A percentile compares a stretch with the other conserved stretches of the same genome.
These are phyloP conservation scores for Seminavis robusta DNA, from an alignment of 108 stramenopile species.

Conservation along the genomic window DNA sequence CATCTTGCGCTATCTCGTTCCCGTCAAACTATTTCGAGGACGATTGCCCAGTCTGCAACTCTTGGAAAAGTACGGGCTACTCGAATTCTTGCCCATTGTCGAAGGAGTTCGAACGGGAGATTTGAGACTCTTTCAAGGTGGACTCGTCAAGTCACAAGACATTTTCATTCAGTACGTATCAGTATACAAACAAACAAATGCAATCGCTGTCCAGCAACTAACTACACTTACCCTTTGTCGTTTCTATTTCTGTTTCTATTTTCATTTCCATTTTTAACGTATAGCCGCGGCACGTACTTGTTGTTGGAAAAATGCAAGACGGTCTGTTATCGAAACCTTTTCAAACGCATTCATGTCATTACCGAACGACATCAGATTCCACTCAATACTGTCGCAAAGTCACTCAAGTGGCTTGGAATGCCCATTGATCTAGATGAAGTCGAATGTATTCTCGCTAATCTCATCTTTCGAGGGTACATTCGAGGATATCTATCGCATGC, in stretches of 20 bases:
- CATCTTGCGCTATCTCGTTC: conserved; percentile 88
- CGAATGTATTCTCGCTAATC: conserved; percentile 95
- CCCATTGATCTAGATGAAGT: conserved; percentile 93
- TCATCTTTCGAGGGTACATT: conserved; percentile 86
- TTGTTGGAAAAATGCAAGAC: conserved; percentile 92
- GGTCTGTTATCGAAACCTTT: conserved; percentile 93
- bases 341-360: conserved; percentile 81
- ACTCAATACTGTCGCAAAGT: conserved; percentile 54
- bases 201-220: background rate
- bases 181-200: no score
- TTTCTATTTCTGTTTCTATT: background rate
- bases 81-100: conserved; percentile 73
- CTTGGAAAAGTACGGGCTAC: conserved; percentile 82
- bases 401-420: conserved; percentile 80
- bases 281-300: conserved; percentile 85
- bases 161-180: conserved; percentile 58
- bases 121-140: conserved; percentile 82
- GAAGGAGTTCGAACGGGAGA: conserved; percentile 83
- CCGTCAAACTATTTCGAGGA: conserved; percentile 88
- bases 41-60: conserved; percentile 66
- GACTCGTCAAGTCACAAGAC: conserved; percentile 78
- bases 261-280: conserved; percentile 2
- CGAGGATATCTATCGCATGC: conserved; percentile 93
- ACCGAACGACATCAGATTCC: conserved; percentile 70
- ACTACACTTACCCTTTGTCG: background rate